Percentiles rank a stretch among this genome's conserved stretches.
Evolutionary conservation across 179 eudicot species (phyloP).

Genomic region (Nepenthes alata): DNA sequence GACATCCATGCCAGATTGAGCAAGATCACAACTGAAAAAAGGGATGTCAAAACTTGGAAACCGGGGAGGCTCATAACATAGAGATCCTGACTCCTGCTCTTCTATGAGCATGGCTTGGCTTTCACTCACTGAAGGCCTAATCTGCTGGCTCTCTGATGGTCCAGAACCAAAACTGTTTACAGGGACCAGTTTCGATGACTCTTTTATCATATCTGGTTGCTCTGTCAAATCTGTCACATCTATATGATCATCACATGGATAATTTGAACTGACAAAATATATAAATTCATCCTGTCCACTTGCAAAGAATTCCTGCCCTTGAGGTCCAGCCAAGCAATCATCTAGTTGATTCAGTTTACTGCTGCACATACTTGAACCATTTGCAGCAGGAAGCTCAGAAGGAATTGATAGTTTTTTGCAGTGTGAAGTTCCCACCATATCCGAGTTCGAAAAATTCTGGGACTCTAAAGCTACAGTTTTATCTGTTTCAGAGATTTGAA

Average conservation of each 20-base stretch:
- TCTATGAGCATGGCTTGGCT: conserved; percentile 11
- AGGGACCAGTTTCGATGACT: conserved; percentile 32
- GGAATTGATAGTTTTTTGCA: conserved; percentile 24
- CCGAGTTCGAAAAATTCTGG: conserved; percentile 19
- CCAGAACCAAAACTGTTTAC: conserved; percentile 34
- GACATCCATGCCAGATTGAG: conserved; percentile 50
- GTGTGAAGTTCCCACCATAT: conserved; percentile 24
- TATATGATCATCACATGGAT: conserved; percentile 19
- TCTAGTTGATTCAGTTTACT: conserved; percentile 24
- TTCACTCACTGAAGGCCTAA: conserved; percentile 22
- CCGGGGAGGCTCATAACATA: conserved; percentile 89
- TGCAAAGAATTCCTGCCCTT: conserved; percentile 22
- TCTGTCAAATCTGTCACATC: conserved; percentile 18
- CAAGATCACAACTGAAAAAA: conserved; percentile 85
- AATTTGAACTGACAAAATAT: conserved; percentile 16
- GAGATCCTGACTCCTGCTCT: conserved; percentile 40
- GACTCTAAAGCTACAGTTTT: conserved; percentile 25
- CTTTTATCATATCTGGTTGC: conserved; percentile 18
- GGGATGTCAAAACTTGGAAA: conserved; percentile 90
- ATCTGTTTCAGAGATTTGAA: conserved; percentile 30
- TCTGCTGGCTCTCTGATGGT: conserved; percentile 20
- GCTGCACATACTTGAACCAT: conserved; percentile 16
- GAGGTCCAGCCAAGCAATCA: conserved; percentile 21
- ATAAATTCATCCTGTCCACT: conserved; percentile 22
- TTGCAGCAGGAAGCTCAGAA: conserved; percentile 15